These are phyloP conservation scores for Globisporangium echinulatum DNA, from an alignment of 352 stramenopile genomes.

Conservation along the genomic window DNA sequence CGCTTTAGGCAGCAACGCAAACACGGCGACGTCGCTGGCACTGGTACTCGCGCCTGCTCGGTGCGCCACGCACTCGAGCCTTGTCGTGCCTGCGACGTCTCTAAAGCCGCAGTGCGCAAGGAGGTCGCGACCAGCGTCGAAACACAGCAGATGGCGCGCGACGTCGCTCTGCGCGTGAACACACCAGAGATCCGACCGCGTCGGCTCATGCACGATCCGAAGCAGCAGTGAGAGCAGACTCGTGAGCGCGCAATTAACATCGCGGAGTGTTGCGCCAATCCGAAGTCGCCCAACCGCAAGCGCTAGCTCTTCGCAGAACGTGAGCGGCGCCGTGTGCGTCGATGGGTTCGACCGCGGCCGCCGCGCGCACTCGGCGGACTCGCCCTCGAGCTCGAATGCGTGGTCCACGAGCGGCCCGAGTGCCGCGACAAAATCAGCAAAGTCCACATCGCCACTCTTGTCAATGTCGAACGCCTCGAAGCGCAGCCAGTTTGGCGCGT, in stretches of 20 bases:
- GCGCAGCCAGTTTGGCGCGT: constrained; percentile 21
- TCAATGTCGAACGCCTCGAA: constrained; percentile 55
- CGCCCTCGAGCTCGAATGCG: constrained; percentile 23
- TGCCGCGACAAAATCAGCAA: constrained; percentile 49
- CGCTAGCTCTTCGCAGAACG: constrained; percentile 40
- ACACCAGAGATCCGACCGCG: constrained; percentile 25
- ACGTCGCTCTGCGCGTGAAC: constrained; percentile 21
- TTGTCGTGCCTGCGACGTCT: not conserved
- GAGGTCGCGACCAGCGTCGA: constrained; percentile 23
- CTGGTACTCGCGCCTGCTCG: too few species aligned
- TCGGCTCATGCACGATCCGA: constrained; percentile 36
- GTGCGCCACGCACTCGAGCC: not conserved
- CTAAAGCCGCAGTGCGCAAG: constrained; percentile 34
- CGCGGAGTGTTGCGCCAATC: constrained; percentile 15
- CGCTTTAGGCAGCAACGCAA: constrained; percentile 28
- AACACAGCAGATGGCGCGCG: constrained; percentile 17
- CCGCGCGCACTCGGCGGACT: too few species aligned
- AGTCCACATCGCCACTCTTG: constrained; percentile 38
- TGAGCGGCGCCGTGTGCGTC: constrained; percentile 11
- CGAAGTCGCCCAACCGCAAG: constrained; percentile 33
- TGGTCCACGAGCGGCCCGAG: constrained; percentile 50
- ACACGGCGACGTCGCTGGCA: constrained; percentile 2
- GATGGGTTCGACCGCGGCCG: not conserved
- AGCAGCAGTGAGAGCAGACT: constrained; percentile 21
- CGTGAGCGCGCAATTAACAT: constrained; percentile 21